phyloP scores from a whole-genome alignment of 1,139 yeast genomes.

The Lodderomyces theae region DNA sequence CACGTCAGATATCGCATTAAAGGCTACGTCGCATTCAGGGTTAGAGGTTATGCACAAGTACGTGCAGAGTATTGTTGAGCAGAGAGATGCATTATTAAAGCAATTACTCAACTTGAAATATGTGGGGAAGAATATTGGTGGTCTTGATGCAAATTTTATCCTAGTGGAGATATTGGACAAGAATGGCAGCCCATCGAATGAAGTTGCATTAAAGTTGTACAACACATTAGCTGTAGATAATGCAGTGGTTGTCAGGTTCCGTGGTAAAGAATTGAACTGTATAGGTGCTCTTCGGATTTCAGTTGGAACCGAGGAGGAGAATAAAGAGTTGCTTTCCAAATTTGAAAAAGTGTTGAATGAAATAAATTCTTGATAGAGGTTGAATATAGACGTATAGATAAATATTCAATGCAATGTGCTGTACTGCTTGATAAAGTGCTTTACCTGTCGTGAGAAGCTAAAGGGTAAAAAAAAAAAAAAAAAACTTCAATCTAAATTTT shows the following conservation, averaged over 20 bases:
- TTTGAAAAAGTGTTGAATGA: conserved; percentile 26
- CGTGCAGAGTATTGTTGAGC: conserved; percentile 49
- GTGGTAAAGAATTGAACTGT: conserved; percentile 90
- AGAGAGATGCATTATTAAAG: conserved; percentile 54
- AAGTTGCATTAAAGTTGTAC: conserved; percentile 67
- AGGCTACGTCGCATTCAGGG: conserved; percentile 68
- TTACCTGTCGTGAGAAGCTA: conserved; percentile 2
- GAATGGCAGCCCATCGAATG: conserved; percentile 62
- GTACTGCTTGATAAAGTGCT: too few relatives aligned
- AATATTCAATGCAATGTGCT: too few relatives aligned
- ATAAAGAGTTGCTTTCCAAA: conserved; percentile 51
- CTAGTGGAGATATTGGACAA: conserved; percentile 67
- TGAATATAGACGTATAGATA: neutral
- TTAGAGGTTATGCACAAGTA: conserved; percentile 56
- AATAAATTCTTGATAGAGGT: conserved; percentile 7
- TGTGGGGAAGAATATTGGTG: conserved; percentile 79
- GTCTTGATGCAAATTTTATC: conserved; percentile 82
- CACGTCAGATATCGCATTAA: conserved; percentile 70
- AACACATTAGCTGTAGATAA: conserved; percentile 64
- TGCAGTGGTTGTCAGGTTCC: conserved; percentile 80
- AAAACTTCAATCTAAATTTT: neutral
- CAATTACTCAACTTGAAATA: conserved; percentile 54
- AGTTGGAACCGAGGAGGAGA: conserved; percentile 80
- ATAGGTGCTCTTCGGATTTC: conserved; percentile 83
- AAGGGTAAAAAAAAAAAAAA: neutral